These are phyloP conservation scores for Backusella sp. DNA, from an alignment of 192 early-diverging fungal species.

Conservation along the genomic window DNA sequence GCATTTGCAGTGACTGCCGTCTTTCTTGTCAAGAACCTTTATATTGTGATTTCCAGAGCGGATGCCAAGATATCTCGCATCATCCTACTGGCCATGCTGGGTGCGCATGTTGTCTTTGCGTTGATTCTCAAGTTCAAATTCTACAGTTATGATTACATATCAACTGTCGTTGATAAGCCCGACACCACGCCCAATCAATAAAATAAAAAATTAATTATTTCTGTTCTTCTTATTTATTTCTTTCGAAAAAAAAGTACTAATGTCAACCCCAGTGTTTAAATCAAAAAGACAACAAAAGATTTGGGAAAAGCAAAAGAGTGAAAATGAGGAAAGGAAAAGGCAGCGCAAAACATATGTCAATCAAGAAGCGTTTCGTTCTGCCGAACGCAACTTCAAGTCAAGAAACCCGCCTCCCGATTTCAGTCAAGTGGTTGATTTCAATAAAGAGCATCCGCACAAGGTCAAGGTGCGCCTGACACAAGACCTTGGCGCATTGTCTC, in stretches of 20 bases:
- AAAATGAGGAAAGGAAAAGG: conserved; percentile 16
- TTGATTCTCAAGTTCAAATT: conserved; percentile 85
- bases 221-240: neutral
- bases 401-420: conserved; percentile 51
- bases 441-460: conserved; percentile 12
- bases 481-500: conserved; percentile 7
- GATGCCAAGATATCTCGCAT: conserved; percentile 69
- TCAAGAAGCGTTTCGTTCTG: conserved; percentile 66
- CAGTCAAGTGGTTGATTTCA: conserved; percentile 54
- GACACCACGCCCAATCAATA: neutral
- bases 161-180: neutral
- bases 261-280: conserved; percentile 19
- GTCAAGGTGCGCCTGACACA: conserved; percentile 4
- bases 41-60: conserved; percentile 64
- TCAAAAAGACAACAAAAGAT: conserved; percentile 29
- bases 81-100: conserved; percentile 64
- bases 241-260: neutral
- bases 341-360: conserved; percentile 29
- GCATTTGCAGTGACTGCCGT: conserved; percentile 66
- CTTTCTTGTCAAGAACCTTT: conserved; percentile 57
- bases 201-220: neutral
- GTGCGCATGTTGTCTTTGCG: conserved; percentile 66
- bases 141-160: conserved; percentile 61
- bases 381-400: conserved; percentile 65
- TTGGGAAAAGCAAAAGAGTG: conserved; percentile 21